phyloP scores from a whole-genome alignment of 2,329 filamentous ascomycete species.

The Phaeoacremonium minimum region DNA sequence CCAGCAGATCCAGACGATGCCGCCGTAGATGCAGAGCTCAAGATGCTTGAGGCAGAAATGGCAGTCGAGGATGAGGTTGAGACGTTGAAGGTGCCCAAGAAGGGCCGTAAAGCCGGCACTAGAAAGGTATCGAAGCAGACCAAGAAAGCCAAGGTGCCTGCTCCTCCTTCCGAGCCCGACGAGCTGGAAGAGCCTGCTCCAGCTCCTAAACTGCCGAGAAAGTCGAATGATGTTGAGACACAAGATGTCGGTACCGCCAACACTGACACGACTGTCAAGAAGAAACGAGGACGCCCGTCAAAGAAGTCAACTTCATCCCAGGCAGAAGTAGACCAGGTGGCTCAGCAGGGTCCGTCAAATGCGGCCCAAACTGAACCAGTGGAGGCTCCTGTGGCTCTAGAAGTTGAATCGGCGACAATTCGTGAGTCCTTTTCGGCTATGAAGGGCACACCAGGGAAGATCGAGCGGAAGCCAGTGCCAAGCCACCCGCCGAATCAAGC shows the following conservation, averaged over 20 bases:
- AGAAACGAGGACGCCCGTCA: constrained; percentile 21
- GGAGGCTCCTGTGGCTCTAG: constrained; percentile 4
- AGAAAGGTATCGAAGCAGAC: constrained; percentile 50
- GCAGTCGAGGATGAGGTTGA: constrained; percentile 27
- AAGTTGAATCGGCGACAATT: constrained; percentile 5
- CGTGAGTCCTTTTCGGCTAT: constrained; percentile 9
- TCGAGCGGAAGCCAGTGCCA: constrained; percentile 8
- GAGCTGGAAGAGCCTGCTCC: constrained; percentile 2
- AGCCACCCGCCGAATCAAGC: constrained; percentile 10
- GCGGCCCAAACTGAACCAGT: background rate
- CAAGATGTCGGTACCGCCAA: constrained; percentile 14
- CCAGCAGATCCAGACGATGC: constrained; percentile 40
- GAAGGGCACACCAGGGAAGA: constrained; percentile 7
- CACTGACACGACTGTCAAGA: constrained; percentile 15
- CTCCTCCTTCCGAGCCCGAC: constrained; percentile 8
- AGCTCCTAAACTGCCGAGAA: constrained; percentile 11
- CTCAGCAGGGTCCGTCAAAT: background rate
- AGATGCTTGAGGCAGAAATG: constrained; percentile 45
- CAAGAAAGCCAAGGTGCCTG: constrained; percentile 36
- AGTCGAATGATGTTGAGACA: constrained; percentile 11
- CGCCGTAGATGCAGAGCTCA: constrained; percentile 46
- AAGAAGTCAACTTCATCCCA: constrained; percentile 19
- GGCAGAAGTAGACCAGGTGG: constrained; percentile 1
- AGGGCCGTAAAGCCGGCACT: constrained; percentile 46
- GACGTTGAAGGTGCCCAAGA: constrained; percentile 44